A percentile compares a stretch with the other conserved stretches of the same genome.
Conservation (phyloP, 176 grass and related monocot species). For the Saccharum officinarum region DNA sequence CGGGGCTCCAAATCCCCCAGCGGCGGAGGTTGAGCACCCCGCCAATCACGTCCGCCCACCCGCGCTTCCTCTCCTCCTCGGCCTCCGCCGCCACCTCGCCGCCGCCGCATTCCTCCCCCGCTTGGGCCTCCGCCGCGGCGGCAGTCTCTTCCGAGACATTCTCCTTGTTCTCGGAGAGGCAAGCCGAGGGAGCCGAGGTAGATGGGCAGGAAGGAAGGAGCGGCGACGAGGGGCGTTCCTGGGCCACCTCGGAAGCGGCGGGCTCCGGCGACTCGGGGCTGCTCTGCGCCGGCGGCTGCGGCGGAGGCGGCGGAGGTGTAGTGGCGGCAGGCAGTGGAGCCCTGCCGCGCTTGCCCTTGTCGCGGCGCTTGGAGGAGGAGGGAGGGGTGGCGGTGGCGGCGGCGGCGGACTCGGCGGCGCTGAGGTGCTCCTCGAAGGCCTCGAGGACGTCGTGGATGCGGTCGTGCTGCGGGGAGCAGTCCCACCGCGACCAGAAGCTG, state of each 20-base stretch:
- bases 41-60: slow-evolving; percentile 53
- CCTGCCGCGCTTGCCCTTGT: slow-evolving; percentile 31
- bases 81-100: background rate
- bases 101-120: background rate
- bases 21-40: slow-evolving; percentile 40
- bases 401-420: slow-evolving; percentile 25
- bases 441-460: slow-evolving; percentile 51
- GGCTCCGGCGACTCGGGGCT: background rate
- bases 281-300: background rate
- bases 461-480: slow-evolving; percentile 52
- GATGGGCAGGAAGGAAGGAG: background rate
- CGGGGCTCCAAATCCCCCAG: slow-evolving; percentile 57
- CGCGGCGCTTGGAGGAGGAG: slow-evolving; percentile 40
- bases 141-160: background rate
- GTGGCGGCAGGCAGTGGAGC: background rate
- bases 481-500: slow-evolving; percentile 64
- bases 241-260: background rate
- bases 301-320: background rate
- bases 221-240: background rate
- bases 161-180: background rate
- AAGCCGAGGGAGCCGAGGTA: background rate
- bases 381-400: background rate
- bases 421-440: slow-evolving; percentile 59
- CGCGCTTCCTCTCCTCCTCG: slow-evolving; percentile 36
- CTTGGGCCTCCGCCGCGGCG: background rate